Evolutionary conservation across 2,329 filamentous ascomycete species (phyloP).

Genomic region (Simplicillium aogashimaense): DNA sequence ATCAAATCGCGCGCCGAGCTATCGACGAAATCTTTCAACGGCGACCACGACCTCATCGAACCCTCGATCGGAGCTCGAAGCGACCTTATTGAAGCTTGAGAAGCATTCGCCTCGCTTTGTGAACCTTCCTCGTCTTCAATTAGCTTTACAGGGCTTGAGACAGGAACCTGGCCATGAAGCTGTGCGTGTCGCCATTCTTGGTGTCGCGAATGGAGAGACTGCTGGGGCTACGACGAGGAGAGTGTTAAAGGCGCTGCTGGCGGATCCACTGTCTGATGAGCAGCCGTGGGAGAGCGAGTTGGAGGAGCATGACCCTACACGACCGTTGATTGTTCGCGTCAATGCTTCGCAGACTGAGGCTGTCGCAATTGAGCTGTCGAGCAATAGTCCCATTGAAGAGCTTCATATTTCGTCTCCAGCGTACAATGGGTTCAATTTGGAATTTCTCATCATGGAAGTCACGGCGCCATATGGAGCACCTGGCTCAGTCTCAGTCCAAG

Average conservation of each 20-base stretch:
- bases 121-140: conserved; percentile 60
- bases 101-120: conserved; percentile 50
- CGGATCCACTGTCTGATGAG: conserved; percentile 56
- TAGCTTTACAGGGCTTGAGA: conserved; percentile 56
- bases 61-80: conserved; percentile 44
- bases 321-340: conserved; percentile 56
- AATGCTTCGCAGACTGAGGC: conserved; percentile 17
- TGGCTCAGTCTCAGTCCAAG: conserved; percentile 26
- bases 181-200: conserved; percentile 48
- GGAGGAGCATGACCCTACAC: conserved; percentile 35
- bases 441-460: conserved; percentile 49
- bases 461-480: conserved; percentile 23
- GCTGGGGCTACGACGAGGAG: conserved; percentile 44
- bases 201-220: conserved; percentile 27
- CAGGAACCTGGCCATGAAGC: conserved; percentile 46
- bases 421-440: conserved; percentile 51
- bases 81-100: conserved; percentile 49
- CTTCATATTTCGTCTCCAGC: conserved; percentile 53
- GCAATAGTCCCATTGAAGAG: conserved; percentile 37
- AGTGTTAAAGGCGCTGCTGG: conserved; percentile 59
- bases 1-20: background rate
- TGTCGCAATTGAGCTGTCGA: conserved; percentile 17
- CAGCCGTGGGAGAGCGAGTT: conserved; percentile 59
- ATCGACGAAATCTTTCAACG: conserved; percentile 1
- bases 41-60: conserved; percentile 15